These are phyloP conservation scores for Wallacemonas rigidus DNA, from an alignment of 208 protist species.

Conservation along the genomic window DNA sequence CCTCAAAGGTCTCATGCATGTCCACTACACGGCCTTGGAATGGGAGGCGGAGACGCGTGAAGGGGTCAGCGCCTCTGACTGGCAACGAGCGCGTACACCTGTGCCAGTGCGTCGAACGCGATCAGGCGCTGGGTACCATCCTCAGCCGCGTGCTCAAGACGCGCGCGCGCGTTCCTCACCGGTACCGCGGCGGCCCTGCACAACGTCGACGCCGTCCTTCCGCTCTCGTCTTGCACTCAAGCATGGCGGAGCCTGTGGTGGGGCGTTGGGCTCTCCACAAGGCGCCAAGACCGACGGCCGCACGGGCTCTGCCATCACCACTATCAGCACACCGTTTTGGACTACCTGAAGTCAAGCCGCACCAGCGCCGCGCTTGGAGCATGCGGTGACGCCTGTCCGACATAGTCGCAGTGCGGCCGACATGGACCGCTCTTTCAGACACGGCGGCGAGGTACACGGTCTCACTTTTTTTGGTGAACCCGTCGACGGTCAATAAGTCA, in stretches of 20 bases:
- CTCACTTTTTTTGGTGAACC: constrained; percentile 10
- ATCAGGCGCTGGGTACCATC: no score
- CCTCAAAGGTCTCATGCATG: constrained; percentile 7
- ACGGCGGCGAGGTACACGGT: neutral
- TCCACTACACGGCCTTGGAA: constrained; percentile 1
- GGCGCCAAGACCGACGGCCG: neutral
- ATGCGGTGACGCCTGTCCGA: no score
- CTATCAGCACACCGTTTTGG: constrained; percentile 9
- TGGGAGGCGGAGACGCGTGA: neutral
- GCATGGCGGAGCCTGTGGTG: no score
- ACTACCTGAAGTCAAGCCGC: neutral
- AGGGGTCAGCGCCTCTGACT: no score
- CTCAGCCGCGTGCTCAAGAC: no score
- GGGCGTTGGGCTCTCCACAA: neutral
- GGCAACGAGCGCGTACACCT: no score
- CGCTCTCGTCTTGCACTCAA: no score
- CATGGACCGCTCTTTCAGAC: neutral
- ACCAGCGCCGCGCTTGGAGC: neutral
- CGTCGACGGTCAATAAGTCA: neutral
- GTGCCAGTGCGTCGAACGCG: no score
- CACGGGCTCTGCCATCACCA: neutral
- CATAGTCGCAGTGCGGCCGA: neutral
- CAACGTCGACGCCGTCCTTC: no score
- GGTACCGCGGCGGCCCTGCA: no score
- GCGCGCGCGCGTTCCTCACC: no score